Base-by-base conservation (phyloP, 2,329 filamentous ascomycete species). In the Diaporthe aspalathi region DNA sequence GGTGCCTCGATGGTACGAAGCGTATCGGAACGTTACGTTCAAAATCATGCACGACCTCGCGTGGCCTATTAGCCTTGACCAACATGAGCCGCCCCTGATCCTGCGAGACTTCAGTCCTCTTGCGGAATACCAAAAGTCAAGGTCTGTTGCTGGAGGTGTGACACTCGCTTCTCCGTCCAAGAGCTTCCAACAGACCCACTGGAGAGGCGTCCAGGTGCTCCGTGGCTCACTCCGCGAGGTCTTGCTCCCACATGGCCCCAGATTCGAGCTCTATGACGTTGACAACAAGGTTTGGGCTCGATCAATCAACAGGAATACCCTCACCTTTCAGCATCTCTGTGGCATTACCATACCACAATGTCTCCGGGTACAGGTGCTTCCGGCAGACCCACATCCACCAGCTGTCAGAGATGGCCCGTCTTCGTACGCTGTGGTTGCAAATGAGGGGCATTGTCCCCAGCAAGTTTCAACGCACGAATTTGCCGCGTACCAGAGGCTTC, bases 341-440 rank as follows among this genome's bases (percentile, higher is more conserved):
- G 57, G 69, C 2, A 17, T 77, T 47, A 12, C 14, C 49, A 16
- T 73, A 47, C 38, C 76, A 43, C 2, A 40, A 74, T 27, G 63
- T 71, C 20, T 81, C 80, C 49, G 29, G 8, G 49, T 60, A 7
- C 16, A 52, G 7, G 50, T 72, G 5, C 4, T 70, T 16, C 20
- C 29, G 2, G 12, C 45, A 20, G 9, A 32, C 2, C 32, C 17
- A 5, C 70, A 70, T 29, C 70, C 70, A 66, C 73, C 81, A 20
- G 73, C 79, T 12, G 74, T 81, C 22, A 76, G 79, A 70, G 71
- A 80, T 1, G 79, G 77, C 9, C 89, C 85, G 0, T 85, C 87
- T 0, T 91, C 89, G 0, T 89, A 90, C 71, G 80, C 86, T 8
- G 81, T 87, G 0, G 78, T 89, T 43, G 85, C 88, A 0, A 87